These are phyloP conservation scores for Gentiana dahurica DNA, from an alignment of 257 asterid species.

Conservation along the genomic window DNA sequence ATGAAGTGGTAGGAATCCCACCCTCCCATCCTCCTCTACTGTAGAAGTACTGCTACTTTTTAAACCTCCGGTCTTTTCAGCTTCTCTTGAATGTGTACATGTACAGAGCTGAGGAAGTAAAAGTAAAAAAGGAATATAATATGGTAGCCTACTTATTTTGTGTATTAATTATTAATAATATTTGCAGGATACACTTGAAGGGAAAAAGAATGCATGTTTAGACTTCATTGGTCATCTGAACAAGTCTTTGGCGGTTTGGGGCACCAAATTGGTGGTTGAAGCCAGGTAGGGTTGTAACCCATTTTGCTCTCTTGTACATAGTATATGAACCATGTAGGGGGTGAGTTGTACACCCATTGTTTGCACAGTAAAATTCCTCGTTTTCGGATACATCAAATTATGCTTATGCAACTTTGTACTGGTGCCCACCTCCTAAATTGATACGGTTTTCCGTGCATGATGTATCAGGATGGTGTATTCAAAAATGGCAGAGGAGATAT, in stretches of 20 bases:
- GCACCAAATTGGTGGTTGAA: conserved; percentile 52
- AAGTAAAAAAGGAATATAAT: neutral
- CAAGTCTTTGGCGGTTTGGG: conserved; percentile 71
- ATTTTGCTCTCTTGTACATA: too few relatives aligned
- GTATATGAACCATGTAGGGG: too few relatives aligned
- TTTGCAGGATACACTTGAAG: conserved; percentile 62
- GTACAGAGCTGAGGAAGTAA: too few relatives aligned
- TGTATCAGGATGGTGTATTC: conserved; percentile 68
- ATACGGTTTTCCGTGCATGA: neutral
- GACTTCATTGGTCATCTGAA: conserved; percentile 63
- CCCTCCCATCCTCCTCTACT: too few relatives aligned
- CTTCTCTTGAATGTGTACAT: too few relatives aligned
- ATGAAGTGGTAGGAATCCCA: conserved; percentile 34
- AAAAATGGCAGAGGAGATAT: conserved; percentile 89
- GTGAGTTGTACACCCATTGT: too few relatives aligned
- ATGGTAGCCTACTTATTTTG: neutral
- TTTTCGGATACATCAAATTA: too few relatives aligned
- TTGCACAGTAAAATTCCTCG: too few relatives aligned
- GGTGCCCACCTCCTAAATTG: too few relatives aligned
- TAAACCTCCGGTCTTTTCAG: too few relatives aligned
- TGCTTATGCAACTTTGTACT: too few relatives aligned
- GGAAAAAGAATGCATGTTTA: conserved; percentile 50
- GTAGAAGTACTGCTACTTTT: too few relatives aligned
- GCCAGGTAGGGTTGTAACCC: conserved; percentile 39
- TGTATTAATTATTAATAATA: conserved; percentile 12